phyloP scores from a whole-genome alignment of 1,139 yeast genomes.

The Candida sanyaensis region DNA sequence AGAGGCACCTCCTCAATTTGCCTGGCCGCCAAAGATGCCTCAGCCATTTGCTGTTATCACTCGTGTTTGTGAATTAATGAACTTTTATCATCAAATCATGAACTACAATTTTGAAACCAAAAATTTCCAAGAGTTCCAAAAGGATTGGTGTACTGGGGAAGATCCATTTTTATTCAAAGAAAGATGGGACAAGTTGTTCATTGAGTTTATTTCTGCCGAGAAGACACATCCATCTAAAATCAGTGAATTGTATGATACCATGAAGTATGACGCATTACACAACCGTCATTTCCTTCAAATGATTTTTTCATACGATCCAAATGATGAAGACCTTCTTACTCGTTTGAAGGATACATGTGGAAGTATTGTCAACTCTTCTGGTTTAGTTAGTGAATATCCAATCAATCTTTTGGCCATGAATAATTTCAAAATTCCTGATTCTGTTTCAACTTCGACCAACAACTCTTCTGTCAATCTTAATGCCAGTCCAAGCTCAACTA shows the following conservation, averaged over 20 bases:
- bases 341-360: conserved; percentile 42
- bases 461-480: conserved; percentile 33
- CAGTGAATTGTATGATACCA: conserved; percentile 94
- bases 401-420: conserved; percentile 77
- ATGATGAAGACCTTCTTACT: conserved; percentile 44
- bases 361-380: conserved; percentile 59
- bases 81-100: conserved; percentile 84
- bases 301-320: conserved; percentile 74
- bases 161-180: conserved; percentile 89
- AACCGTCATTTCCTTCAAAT: conserved; percentile 85
- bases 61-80: conserved; percentile 94
- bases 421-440: conserved; percentile 60
- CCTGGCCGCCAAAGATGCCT: conserved; percentile 99
- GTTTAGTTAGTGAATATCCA: conserved; percentile 77
- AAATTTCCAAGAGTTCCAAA: conserved; percentile 69
- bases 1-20: conserved; percentile 97
- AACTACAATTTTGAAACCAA: conserved; percentile 72
- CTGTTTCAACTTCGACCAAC: conserved; percentile 15
- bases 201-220: conserved; percentile 89
- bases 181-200: conserved; percentile 96
- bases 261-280: conserved; percentile 97
- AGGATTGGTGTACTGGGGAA: conserved; percentile 95
- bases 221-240: conserved; percentile 98
- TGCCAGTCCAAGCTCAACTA: conserved; percentile 38
- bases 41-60: conserved; percentile 93